A percentile compares a stretch with the other conserved stretches of the same genome.
phyloP scores from a whole-genome alignment of 1,284 basidiomycete genomes.

The Papiliotrema terrestris region DNA sequence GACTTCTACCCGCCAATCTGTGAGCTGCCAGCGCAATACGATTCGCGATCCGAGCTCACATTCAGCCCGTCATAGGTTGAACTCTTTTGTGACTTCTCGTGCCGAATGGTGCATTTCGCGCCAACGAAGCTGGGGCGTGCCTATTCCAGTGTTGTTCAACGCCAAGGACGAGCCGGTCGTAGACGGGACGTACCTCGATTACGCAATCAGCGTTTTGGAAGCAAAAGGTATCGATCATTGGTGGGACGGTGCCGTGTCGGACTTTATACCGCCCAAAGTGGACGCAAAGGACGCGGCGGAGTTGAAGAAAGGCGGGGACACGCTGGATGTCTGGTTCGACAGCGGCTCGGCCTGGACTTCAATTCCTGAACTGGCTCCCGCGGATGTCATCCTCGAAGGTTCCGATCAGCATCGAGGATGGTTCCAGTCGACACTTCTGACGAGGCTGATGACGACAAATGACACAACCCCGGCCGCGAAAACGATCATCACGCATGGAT shows the following conservation, averaged over 20 bases:
- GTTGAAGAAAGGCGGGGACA: conserved; percentile 81
- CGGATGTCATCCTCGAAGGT: conserved; percentile 92
- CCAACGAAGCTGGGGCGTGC: conserved; percentile 96
- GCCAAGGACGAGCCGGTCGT: conserved; percentile 63
- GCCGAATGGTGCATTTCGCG: conserved; percentile 99
- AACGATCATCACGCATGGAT: conserved; percentile 89
- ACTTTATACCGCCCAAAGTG: conserved; percentile 67
- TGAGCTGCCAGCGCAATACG: conserved; percentile 49
- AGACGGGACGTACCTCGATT: conserved; percentile 58
- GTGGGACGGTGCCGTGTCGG: conserved; percentile 83
- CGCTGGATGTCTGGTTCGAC: conserved; percentile 99
- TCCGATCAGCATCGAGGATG: conserved; percentile 98
- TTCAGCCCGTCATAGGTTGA: conserved; percentile 64
- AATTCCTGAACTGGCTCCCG: conserved; percentile 52
- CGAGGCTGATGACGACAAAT: conserved; percentile 61
- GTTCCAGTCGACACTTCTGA: conserved; percentile 96
- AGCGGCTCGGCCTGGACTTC: conserved; percentile 94
- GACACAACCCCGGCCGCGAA: conserved; percentile 61
- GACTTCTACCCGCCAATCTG: conserved; percentile 73
- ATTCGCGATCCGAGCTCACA: conserved; percentile 53
- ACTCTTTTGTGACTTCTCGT: conserved; percentile 77
- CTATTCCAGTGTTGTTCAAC: conserved; percentile 86
- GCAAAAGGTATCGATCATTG: conserved; percentile 74
- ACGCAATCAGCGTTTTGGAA: conserved; percentile 74
- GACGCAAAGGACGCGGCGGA: conserved; percentile 48